Conservation (phyloP, 495 filamentous ascomycete genomes). For the Annulohypoxylon moriforme region DNA sequence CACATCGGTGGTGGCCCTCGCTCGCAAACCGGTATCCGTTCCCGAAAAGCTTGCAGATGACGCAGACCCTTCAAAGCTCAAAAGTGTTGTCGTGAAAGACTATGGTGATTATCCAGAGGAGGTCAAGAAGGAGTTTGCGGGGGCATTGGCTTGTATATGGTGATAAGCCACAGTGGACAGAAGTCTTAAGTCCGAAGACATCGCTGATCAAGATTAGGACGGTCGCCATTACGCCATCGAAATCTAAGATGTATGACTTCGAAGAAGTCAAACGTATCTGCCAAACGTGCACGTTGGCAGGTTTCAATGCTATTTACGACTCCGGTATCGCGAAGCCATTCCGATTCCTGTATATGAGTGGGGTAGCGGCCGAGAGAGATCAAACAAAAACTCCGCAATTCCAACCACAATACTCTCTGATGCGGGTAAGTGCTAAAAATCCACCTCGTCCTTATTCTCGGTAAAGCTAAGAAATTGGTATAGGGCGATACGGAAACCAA, state of each 20-base stretch:
- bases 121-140: slow-evolving; percentile 54
- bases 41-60: slow-evolving; percentile 34
- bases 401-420: slow-evolving; percentile 54
- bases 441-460: not conserved
- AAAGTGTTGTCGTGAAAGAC: slow-evolving; percentile 52
- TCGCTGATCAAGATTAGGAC: slow-evolving; percentile 48
- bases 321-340: slow-evolving; percentile 48
- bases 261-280: slow-evolving; percentile 58
- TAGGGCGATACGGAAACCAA: slow-evolving; percentile 58
- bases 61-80: slow-evolving; percentile 53
- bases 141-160: slow-evolving; percentile 65
- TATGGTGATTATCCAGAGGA: slow-evolving; percentile 56
- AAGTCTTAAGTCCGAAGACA: slow-evolving; percentile 16
- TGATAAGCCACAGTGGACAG: slow-evolving; percentile 34
- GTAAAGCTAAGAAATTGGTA: slow-evolving; percentile 5
- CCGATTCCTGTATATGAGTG: slow-evolving; percentile 63
- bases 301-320: slow-evolving; percentile 54
- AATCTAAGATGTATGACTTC: slow-evolving; percentile 50
- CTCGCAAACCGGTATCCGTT: slow-evolving; percentile 50
- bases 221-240: slow-evolving; percentile 57
- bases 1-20: slow-evolving; percentile 56
- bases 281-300: slow-evolving; percentile 54
- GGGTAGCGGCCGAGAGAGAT: slow-evolving; percentile 53
- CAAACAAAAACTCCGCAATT: slow-evolving; percentile 50
- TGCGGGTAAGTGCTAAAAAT: slow-evolving; percentile 46